Evolutionary conservation across 78 protist species (phyloP), one percentile per base, ranked within the genome.

Genomic region (Creolimax fragrantissima): DNA sequence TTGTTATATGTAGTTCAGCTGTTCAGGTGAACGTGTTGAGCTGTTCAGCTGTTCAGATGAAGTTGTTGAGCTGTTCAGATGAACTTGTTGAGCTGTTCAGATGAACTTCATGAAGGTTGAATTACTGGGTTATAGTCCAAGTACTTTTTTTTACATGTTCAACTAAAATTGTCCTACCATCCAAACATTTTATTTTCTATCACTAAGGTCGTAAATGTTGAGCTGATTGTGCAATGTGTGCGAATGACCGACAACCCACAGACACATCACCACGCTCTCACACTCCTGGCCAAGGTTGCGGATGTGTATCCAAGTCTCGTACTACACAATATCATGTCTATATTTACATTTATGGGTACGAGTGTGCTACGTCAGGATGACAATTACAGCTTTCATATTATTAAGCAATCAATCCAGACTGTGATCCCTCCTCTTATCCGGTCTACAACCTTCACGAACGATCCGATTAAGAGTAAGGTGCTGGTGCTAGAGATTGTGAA

Each of bases 291-390:
- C 4, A 7, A 39, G 3, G 4, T 92, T 35, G 94, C 94, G 11
- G 35, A 5, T 35, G n/a, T 6, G 4, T 32, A 85, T 42, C 91
- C 94, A 36, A 83, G 35, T 43, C 84, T 24, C 11, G 94, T 93
- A 4, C 35, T 89, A 44, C 36, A 45, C 36, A 3, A 44, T 92
- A 89, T 89, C 41, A 93, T 93, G 92, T 83, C 92, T 36, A 6
- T 93, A 37, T 93, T 93, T 43, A 74, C 94, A 17, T 93, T 93
- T 24, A 89, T 93, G 94, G 88, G 94, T 43, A 39, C 5, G 3
- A 88, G 24, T n/a, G 89, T 89, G 35, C 44, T 93, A 41, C 94
- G 92, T 11, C 92, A 67, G 47, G 94, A 93, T 35, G 94, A 93
- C 90, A 66, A 83, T 4, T 89, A 93, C 58, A 66, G 44, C 41